Conservation (phyloP, 179 eudicot genomes). For the Gypsophila paniculata region DNA sequence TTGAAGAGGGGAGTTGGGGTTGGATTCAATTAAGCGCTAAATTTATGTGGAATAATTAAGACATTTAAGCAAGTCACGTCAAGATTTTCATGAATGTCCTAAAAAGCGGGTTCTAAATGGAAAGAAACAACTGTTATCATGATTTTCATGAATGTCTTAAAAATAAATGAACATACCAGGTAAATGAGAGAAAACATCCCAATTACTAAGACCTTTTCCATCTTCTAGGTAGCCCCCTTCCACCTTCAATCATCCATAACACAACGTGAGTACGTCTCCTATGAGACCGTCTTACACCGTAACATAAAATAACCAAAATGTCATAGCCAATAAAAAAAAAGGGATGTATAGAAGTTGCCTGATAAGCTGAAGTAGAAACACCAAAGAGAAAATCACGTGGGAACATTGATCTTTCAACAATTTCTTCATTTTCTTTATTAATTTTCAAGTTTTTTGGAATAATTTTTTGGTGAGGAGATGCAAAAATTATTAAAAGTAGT, state of each 20-base stretch:
- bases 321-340: too few species aligned
- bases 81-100: too few species aligned
- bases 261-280: too few species aligned
- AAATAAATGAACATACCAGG: conserved; percentile 29
- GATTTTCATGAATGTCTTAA: too few species aligned
- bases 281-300: too few species aligned
- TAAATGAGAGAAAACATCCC: conserved; percentile 64
- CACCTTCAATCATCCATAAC: conserved; percentile 38
- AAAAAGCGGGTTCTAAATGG: too few species aligned
- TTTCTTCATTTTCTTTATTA: conserved; percentile 27
- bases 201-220: conserved; percentile 67
- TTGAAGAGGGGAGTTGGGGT: too few species aligned
- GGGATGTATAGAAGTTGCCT: conserved; percentile 29
- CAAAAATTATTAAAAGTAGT: background rate
- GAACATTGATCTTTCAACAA: conserved; percentile 48
- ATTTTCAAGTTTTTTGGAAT: background rate
- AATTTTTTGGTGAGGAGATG: conserved; percentile 1
- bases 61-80: too few species aligned
- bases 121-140: too few species aligned
- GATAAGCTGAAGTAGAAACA: conserved; percentile 70
- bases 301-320: too few species aligned
- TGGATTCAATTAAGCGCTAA: too few species aligned
- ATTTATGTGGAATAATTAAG: too few species aligned
- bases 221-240: conserved; percentile 74
- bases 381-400: conserved; percentile 70